Evolutionary conservation across 352 stramenopile species (phyloP), one percentile per base, ranked within the genome.

Genomic region (Phytophthora idaei): DNA sequence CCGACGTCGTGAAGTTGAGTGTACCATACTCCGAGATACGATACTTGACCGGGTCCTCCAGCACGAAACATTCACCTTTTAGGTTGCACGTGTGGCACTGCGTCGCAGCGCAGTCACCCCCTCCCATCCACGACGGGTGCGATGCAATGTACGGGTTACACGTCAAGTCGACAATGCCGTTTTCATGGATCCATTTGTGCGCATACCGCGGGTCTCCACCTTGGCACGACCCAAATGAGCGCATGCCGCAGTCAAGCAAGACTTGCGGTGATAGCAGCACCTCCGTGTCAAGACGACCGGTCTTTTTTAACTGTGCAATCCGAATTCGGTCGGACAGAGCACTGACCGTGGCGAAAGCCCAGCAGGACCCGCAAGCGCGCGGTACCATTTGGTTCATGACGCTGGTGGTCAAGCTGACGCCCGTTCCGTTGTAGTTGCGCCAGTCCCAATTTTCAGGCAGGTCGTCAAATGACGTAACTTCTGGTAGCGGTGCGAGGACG

Each of bases 181-280:
- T 90, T 64, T 91, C 81, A 41, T 90, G 79, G 60, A 93, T 93
- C 85, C 85, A 93, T 64, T 93, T 88, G 73, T 93, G 85, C 17
- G 85, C 85, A 42, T 88, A 88, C n/a, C 85, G 78, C 12, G 85
- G 85, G 29, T 93, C 85, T n/a, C 85, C 85, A n/a, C 85, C 85
- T 17, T 76, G 81, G 62, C 85, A 92, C 50, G 85, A 93, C 12
- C 85, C 83, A 46, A 93, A 93, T 2, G 81, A 91, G 5, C 83
- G 83, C 85, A 93, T 93, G 31, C 85, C 85, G 47, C 85, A 93
- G 63, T 93, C 83, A 4, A 93, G 58, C 46, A 93, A 64, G 28
- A 83, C 76, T 61, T 93, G 83, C 11, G 83, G 83, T 12, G 85
- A 91, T 25, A 93, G 69, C 36, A 91, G 29, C 37, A 91, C 67